phyloP scores from a whole-genome alignment of 2,329 filamentous ascomycete species.

The Calonectria pseudoreteaudii region DNA sequence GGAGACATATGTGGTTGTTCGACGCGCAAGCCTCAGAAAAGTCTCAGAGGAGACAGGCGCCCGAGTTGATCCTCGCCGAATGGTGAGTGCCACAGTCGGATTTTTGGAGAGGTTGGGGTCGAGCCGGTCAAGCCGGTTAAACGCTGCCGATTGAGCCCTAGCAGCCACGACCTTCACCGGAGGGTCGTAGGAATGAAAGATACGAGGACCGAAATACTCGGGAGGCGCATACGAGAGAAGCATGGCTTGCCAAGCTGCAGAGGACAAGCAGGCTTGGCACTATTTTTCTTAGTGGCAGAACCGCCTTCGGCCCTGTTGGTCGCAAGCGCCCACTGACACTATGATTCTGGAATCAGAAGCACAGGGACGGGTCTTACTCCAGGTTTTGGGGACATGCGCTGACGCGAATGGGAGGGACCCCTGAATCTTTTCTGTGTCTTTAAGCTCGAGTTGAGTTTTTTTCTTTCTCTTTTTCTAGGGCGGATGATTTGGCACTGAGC shows the following conservation, averaged over 20 bases:
- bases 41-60: slow-evolving; percentile 14
- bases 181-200: background rate
- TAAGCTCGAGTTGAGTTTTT: slow-evolving; percentile 1
- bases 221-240: slow-evolving; percentile 3
- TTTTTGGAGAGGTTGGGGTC: slow-evolving; percentile 15
- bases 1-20: slow-evolving; percentile 9
- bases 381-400: slow-evolving; percentile 7
- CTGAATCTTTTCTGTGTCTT: slow-evolving; percentile 5
- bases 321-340: slow-evolving; percentile 10
- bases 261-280: slow-evolving; percentile 9
- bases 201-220: background rate
- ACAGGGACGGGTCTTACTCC: slow-evolving; percentile 14
- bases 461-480: background rate
- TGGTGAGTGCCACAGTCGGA: slow-evolving; percentile 1
- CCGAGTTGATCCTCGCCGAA: background rate
- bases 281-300: slow-evolving; percentile 9
- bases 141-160: slow-evolving; percentile 12
- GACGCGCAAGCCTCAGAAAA: slow-evolving; percentile 20
- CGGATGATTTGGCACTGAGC: background rate
- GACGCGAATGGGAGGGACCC: slow-evolving; percentile 14
- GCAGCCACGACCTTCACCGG: slow-evolving; percentile 1
- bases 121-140: slow-evolving; percentile 15
- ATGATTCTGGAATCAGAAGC: slow-evolving; percentile 20
- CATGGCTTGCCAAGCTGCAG: slow-evolving; percentile 4
- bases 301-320: background rate